Evolutionary conservation across 75 land plant genomes (phyloP).

Genomic region (Ceratopteris richardii): DNA sequence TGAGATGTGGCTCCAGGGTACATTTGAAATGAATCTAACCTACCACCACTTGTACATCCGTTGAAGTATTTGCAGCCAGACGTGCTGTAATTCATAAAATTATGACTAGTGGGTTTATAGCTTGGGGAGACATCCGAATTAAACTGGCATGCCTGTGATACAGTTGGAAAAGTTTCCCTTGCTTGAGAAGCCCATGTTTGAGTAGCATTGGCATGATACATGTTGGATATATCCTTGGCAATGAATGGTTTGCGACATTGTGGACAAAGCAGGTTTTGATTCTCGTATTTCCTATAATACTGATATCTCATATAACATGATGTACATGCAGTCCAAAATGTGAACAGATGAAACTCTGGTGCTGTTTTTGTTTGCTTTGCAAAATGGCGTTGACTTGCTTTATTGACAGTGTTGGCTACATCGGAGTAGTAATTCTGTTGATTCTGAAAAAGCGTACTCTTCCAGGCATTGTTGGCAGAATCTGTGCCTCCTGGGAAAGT

Average conservation of each 20-base stretch:
- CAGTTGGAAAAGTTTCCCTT: background rate
- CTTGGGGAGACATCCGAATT: too few relatives aligned
- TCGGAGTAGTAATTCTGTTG: slow-evolving; percentile 1
- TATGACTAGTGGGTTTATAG: too few relatives aligned
- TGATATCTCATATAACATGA: slow-evolving; percentile 84
- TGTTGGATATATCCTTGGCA: slow-evolving; percentile 34
- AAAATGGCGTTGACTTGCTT: slow-evolving; percentile 6
- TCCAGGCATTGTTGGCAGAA: background rate
- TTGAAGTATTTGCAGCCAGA: too few relatives aligned
- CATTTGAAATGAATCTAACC: too few relatives aligned
- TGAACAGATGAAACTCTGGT: slow-evolving; percentile 9
- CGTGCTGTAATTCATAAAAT: too few relatives aligned
- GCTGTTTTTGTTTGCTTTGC: slow-evolving; percentile 5
- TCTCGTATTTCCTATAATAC: slow-evolving; percentile 60
- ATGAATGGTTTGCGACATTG: slow-evolving; percentile 64
- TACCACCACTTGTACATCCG: too few relatives aligned
- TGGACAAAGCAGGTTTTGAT: slow-evolving; percentile 66
- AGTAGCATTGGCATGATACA: background rate
- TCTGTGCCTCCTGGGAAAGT: background rate
- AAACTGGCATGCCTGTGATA: background rate
- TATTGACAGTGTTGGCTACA: slow-evolving; percentile 2
- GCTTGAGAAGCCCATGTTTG: slow-evolving; percentile 2
- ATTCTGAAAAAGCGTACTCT: background rate
- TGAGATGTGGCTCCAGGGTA: too few relatives aligned
- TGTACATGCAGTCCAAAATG: slow-evolving; percentile 85